Evolutionary conservation across 1,284 basidiomycete species (phyloP), one percentile per base, ranked within the genome.

Genomic region (Tilletiaria anomala): DNA sequence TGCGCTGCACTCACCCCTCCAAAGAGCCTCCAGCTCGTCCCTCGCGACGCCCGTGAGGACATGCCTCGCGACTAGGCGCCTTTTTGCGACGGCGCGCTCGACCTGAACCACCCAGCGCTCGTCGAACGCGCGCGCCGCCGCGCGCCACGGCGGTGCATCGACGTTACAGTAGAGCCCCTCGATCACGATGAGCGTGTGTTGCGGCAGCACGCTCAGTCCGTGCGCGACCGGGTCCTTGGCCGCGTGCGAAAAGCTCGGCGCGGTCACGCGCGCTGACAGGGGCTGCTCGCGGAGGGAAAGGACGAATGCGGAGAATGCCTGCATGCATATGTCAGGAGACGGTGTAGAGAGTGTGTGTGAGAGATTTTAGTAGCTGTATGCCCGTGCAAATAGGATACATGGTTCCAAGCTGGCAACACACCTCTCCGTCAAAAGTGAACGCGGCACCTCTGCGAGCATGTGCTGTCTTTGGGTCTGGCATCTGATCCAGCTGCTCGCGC

Each of bases 91-190:
- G 1, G 70, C 70, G 5, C 73, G 59, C 21, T 79, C 76, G 5
- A 83, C 70, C 10, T 79, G 71, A 17, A 93, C 70, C 68, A 80
- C 80, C 74, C 85, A 81, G 12, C 83, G 72, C 58, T 84, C 78
- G 59, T 94, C 82, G 45, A 89, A 72, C 49, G 76, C 59, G 18
- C 69, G 65, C 0, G 78, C 77, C 1, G 79, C 82, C 14, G 75
- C 72, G 1, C 61, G 62, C 89, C 89, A 94, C 0, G 80, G 79
- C 0, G 75, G 70, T 15, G 77, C 70, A 24, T 78, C 73, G 16
- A 87, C 73, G 46, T 84, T 76, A 4, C 78, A 75, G 66, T 91
- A 88, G 6, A 91, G 69, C 0, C 87, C 85, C 68, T 91, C 84
- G 45, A 89, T 75, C 44, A 89, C 65, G 40, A 91, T 73, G 40